A percentile compares a stretch with the other conserved stretches of the same genome.
Conservation (phyloP, 2,329 filamentous ascomycete species). For the Hypoxylon sp. region DNA sequence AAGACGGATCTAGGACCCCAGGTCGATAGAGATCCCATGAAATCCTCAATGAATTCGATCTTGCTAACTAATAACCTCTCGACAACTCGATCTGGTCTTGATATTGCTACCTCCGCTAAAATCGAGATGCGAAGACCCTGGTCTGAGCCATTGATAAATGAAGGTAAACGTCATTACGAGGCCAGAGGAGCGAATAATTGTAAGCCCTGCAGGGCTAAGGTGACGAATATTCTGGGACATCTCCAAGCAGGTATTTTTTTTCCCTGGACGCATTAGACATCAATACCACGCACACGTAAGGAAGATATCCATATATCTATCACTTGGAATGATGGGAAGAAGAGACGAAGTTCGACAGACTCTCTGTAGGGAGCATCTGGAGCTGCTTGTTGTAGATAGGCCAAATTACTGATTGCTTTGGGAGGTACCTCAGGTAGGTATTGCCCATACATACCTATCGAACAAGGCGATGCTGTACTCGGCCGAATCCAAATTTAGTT, state of each 20-base stretch:
- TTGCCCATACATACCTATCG: neutral
- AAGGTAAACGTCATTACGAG: slow-evolving; percentile 3
- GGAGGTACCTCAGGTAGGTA: neutral
- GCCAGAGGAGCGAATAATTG: neutral
- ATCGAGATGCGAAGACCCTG: neutral
- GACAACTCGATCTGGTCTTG: neutral
- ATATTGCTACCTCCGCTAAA: neutral
- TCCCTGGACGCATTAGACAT: neutral
- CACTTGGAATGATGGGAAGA: neutral
- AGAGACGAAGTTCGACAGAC: neutral
- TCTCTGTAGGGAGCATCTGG: too few relatives aligned
- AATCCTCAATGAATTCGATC: slow-evolving; percentile 8
- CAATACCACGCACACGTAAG: neutral
- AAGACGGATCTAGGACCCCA: slow-evolving; percentile 24
- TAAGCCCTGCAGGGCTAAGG: neutral
- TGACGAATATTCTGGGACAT: neutral
- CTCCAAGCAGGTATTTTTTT: neutral
- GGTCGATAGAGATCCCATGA: slow-evolving; percentile 19
- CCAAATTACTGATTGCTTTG: too few relatives aligned
- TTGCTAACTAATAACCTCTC: slow-evolving; percentile 9
- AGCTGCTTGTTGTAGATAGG: too few relatives aligned
- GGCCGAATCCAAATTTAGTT: slow-evolving; percentile 28
- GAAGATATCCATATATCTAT: neutral
- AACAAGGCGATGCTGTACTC: slow-evolving; percentile 23
- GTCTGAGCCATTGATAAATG: neutral